A percentile compares a stretch with the other conserved stretches of the same genome.
These are phyloP conservation scores for Mycena belliarum DNA, from an alignment of 768 basidiomycete genomes.

Conservation along the genomic window DNA sequence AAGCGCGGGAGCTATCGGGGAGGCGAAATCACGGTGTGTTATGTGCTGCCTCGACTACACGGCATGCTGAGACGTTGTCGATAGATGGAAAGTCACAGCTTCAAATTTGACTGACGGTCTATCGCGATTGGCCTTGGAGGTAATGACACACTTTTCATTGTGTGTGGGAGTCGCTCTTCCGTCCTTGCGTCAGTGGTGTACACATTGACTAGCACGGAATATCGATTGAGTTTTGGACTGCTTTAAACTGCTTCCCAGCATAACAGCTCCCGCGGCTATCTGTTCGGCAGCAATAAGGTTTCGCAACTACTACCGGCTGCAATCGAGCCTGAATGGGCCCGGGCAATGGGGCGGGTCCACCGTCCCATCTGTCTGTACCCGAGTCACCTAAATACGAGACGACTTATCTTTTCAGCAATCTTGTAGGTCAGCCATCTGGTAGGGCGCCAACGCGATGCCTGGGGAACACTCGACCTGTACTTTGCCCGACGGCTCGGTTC, in stretches of 20 bases:
- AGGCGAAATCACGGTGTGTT: constrained; percentile 88
- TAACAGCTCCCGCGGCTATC: neutral
- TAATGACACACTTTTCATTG: too few relatives aligned
- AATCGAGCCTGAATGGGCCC: too few relatives aligned
- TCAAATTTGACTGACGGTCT: constrained; percentile 66
- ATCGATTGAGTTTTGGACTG: too few relatives aligned
- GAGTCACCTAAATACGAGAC: neutral
- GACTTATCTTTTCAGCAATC: neutral
- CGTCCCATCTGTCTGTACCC: too few relatives aligned
- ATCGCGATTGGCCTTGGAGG: too few relatives aligned
- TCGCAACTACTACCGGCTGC: neutral
- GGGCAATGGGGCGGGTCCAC: too few relatives aligned
- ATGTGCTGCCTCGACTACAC: neutral
- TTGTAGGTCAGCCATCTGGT: too few relatives aligned
- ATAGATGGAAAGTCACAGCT: constrained; percentile 82
- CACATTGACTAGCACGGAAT: too few relatives aligned
- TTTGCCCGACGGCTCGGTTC: constrained; percentile 26
- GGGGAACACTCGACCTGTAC: constrained; percentile 5
- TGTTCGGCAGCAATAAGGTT: neutral
- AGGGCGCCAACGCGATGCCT: constrained; percentile 2
- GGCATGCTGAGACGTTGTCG: neutral
- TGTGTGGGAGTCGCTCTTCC: too few relatives aligned
- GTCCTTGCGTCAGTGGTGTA: too few relatives aligned
- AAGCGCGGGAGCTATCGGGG: constrained; percentile 93
- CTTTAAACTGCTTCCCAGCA: neutral